These are phyloP conservation scores for Calonectria pteridis DNA, from an alignment of 2,329 filamentous ascomycete species.

Conservation along the genomic window DNA sequence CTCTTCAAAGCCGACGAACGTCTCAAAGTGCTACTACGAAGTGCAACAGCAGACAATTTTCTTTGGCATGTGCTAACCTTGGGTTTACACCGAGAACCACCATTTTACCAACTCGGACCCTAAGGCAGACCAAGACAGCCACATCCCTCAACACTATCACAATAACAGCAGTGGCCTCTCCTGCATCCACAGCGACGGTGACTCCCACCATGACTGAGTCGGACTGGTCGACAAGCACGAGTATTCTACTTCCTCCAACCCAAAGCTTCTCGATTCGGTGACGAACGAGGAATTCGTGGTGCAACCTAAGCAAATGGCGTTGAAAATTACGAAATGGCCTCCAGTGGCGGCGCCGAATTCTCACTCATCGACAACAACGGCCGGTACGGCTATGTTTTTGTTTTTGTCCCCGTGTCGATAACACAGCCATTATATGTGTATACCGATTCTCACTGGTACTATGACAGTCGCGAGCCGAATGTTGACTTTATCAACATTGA, in stretches of 20 bases:
- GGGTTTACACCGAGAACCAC: too few species aligned
- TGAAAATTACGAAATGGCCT: neutral
- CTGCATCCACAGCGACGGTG: neutral
- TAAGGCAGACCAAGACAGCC: neutral
- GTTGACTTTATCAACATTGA: neutral
- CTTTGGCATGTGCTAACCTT: too few species aligned
- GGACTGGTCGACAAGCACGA: neutral
- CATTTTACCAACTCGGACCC: neutral
- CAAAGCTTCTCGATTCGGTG: neutral
- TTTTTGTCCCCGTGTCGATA: neutral
- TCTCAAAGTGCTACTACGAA: too few species aligned
- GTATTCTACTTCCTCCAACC: neutral
- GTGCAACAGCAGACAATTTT: too few species aligned
- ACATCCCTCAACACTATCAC: neutral
- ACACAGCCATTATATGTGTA: neutral
- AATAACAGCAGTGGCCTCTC: neutral
- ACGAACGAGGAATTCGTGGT: neutral
- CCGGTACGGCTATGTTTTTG: neutral
- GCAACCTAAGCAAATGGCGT: neutral
- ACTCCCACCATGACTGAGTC: neutral
- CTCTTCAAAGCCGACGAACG: too few species aligned
- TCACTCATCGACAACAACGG: neutral
- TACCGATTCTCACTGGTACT: neutral
- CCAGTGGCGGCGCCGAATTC: neutral
- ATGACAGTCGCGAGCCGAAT: neutral